Base-by-base conservation (phyloP, 164 flowering plant genomes). In the Amborella trichopoda region DNA sequence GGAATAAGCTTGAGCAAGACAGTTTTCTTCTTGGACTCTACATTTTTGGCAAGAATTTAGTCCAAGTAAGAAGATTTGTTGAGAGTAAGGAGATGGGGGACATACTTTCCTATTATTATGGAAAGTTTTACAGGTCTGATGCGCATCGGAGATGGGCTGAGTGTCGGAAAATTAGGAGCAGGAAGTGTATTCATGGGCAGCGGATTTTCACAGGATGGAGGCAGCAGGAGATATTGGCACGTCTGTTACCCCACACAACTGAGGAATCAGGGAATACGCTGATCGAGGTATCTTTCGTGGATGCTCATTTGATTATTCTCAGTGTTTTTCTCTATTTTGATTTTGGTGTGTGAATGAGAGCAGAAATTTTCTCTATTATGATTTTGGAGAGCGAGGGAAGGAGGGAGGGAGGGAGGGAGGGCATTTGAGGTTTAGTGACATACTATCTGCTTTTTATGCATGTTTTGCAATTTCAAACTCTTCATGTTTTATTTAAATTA, bases 1-100 rank as follows among this genome's bases (percentile, higher is more conserved):
- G 96, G 99, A 73, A 53, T 56, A 78, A 77, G 48, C 22, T 59
- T 43, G 96, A 91, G 47, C 65, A 60, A 46, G 68, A 53, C 22
- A 65, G 73, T 52, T 77, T 91, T 62, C 66, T 91, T 45, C 88
- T 91, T 36, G 86, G 94, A 43, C 61, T 91, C n/a, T 82, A 87
- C 52, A 74, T 87, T 9, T 84, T 82, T 61, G 94, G 91, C 44
- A 91, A 91, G 64, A 82, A 83, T 48, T 76, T 91, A 44, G 65
- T 61, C 54, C 73, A 58, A 28, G 70, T 82, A 40, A 49, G 64
- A 71, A 74, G 41, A 36, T 88, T 91, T 64, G 40, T 80, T 26
- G 88, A 56, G 54, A 68, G 62, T 51, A 82, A 78, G 55, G 56
- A 25, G 33, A 76, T 79, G 81, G 84, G 83, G 12, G 81, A 72